Evolutionary conservation across 169 alveolate genomes (phyloP).

Genomic region (Cryptosporidium sp.): DNA sequence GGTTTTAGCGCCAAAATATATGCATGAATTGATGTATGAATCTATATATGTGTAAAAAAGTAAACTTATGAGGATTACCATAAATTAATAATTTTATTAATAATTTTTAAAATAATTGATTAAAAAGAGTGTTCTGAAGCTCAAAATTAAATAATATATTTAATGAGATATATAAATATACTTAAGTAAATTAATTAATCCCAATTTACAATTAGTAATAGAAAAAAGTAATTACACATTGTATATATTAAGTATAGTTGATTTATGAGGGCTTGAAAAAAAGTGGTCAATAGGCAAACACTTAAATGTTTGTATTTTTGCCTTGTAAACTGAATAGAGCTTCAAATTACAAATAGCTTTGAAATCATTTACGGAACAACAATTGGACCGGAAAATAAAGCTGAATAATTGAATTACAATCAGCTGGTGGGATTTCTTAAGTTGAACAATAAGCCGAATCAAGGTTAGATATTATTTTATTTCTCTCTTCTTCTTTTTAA

Average conservation of each 20-base stretch:
- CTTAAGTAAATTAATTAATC: neutral
- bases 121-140: neutral
- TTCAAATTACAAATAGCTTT: neutral
- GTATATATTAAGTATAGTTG: neutral
- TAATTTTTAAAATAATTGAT: neutral
- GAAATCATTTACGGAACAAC: neutral
- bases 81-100: neutral
- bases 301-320: neutral
- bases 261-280: neutral
- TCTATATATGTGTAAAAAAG: slow-evolving; percentile 15
- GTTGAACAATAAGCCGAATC: neutral
- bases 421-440: neutral
- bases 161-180: neutral
- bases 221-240: neutral
- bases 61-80: neutral
- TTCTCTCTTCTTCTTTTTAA: neutral
- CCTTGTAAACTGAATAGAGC: neutral
- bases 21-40: slow-evolving; percentile 23
- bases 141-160: neutral
- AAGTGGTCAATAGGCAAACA: neutral
- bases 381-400: neutral
- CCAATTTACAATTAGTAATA: neutral
- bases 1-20: neutral
- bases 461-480: neutral
- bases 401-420: no score